phyloP scores from a whole-genome alignment of 805 yeast species.

The Yarrowia keelungensis region DNA sequence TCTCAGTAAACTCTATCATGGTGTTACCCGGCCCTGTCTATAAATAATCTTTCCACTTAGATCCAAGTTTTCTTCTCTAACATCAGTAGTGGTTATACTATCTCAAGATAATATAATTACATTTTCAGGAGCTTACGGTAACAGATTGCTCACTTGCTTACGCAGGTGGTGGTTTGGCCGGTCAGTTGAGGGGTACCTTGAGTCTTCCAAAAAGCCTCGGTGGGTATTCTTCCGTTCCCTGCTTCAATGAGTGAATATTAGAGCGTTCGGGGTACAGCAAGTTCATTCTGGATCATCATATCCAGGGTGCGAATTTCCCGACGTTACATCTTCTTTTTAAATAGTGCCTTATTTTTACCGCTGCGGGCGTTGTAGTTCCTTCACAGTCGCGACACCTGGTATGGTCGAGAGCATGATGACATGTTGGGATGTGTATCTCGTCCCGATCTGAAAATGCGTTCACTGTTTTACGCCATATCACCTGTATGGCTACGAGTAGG shows the following conservation, averaged over 20 bases:
- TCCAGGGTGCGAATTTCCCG: constrained; percentile 32
- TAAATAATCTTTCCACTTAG: constrained; percentile 9
- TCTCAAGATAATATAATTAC: constrained; percentile 39
- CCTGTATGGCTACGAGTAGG: too few species aligned
- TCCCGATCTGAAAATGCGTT: too few species aligned
- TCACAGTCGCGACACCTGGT: too few species aligned
- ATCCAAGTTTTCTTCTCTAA: constrained; percentile 36
- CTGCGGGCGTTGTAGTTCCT: too few species aligned
- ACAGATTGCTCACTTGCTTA: constrained; percentile 26
- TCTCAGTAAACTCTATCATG: constrained; percentile 9
- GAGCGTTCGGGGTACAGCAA: constrained; percentile 34
- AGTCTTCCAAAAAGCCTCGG: constrained; percentile 39
- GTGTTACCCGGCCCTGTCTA: constrained; percentile 22
- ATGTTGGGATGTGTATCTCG: too few species aligned
- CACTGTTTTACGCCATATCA: too few species aligned
- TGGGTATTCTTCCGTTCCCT: constrained; percentile 39
- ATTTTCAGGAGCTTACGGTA: constrained; percentile 38
- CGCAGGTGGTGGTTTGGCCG: constrained; percentile 37
- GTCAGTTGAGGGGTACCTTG: constrained; percentile 39
- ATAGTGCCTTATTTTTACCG: too few species aligned
- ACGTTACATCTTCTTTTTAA: constrained; percentile 24
- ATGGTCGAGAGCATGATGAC: too few species aligned
- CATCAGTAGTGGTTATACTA: constrained; percentile 39
- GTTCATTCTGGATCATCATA: constrained; percentile 35
- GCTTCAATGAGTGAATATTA: constrained; percentile 38